Percentiles rank a stretch among this genome's conserved stretches.
phyloP scores from a whole-genome alignment of 768 basidiomycete species.

The Xerocomus potaroensis region DNA sequence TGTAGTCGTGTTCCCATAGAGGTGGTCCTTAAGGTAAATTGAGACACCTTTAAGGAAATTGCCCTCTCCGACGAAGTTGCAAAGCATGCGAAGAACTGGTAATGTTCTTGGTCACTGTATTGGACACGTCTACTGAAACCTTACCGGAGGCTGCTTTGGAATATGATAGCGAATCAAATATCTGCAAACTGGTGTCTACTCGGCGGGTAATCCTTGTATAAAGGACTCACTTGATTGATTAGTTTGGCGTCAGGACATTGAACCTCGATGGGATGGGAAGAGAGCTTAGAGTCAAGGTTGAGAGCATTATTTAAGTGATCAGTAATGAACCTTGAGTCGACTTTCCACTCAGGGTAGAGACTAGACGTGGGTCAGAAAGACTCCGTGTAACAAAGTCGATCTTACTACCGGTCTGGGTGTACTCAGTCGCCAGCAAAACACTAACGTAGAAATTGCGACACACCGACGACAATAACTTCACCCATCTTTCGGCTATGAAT shows the following conservation, averaged over 20 bases:
- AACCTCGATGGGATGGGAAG: constrained; percentile 92
- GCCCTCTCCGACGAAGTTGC: constrained; percentile 84
- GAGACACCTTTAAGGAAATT: constrained; percentile 85
- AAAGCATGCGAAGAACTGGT: constrained; percentile 89
- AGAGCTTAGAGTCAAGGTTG: constrained; percentile 74
- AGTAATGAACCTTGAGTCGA: constrained; percentile 78
- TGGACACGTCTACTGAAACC: constrained; percentile 7
- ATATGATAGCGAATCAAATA: constrained; percentile 87
- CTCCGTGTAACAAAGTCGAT: neutral
- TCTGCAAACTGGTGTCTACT: constrained; percentile 39
- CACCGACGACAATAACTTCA: constrained; percentile 78
- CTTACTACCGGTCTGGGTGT: constrained; percentile 52
- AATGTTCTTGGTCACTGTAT: neutral
- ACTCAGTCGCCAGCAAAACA: constrained; percentile 9
- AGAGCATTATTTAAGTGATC: constrained; percentile 73
- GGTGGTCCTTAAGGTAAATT: constrained; percentile 83
- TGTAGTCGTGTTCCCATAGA: constrained; percentile 83
- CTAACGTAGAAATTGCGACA: constrained; percentile 17
- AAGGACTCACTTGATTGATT: constrained; percentile 59
- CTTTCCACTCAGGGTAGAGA: constrained; percentile 83
- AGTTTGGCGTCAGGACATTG: constrained; percentile 82
- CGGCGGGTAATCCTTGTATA: neutral
- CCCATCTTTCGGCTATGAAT: constrained; percentile 56
- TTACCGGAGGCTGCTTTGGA: constrained; percentile 76
- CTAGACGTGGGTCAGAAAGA: constrained; percentile 31